Evolutionary conservation across 139 green algal genomes (phyloP).

Genomic region (Ettlia oleoabundans): DNA sequence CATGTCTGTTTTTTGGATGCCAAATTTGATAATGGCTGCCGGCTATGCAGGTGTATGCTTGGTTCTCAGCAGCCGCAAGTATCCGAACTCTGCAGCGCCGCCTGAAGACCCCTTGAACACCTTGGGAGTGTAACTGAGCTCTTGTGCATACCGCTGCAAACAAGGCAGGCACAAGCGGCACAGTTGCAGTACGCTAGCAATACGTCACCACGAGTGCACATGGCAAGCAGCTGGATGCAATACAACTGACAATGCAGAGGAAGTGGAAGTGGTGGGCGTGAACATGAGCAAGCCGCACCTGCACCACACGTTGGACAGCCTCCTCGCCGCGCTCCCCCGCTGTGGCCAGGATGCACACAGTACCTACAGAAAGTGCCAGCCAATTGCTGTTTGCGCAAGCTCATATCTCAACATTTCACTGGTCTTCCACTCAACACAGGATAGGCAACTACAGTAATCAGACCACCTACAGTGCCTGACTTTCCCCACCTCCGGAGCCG

Average conservation of each 20-base stretch:
- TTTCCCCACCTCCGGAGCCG: slow-evolving; percentile 77
- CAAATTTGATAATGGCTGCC: no score
- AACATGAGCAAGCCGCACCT: not conserved
- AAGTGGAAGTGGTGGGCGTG: not conserved
- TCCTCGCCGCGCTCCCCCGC: slow-evolving; percentile 23
- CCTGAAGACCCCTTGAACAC: slow-evolving; percentile 51
- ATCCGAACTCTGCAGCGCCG: slow-evolving; percentile 46
- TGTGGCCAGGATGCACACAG: slow-evolving; percentile 52
- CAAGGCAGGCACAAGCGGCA: not conserved
- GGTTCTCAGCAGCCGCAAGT: slow-evolving; percentile 1
- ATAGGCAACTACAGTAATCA: not conserved
- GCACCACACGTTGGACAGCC: slow-evolving; percentile 46
- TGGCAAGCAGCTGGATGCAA: not conserved
- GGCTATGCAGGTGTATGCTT: no score
- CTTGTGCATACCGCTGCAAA: slow-evolving; percentile 37
- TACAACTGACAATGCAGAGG: not conserved
- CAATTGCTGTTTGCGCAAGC: no score
- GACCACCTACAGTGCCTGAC: not conserved
- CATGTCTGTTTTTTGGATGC: no score
- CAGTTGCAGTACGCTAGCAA: no score
- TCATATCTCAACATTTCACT: no score
- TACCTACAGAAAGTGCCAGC: slow-evolving; percentile 41
- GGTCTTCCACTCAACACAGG: no score
- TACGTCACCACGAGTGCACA: not conserved
- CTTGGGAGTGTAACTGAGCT: slow-evolving; percentile 30